A percentile compares a stretch with the other conserved stretches of the same genome.
These are phyloP conservation scores for Fusarium haematococcum DNA, from an alignment of 2,329 filamentous ascomycete genomes.

Conservation along the genomic window DNA sequence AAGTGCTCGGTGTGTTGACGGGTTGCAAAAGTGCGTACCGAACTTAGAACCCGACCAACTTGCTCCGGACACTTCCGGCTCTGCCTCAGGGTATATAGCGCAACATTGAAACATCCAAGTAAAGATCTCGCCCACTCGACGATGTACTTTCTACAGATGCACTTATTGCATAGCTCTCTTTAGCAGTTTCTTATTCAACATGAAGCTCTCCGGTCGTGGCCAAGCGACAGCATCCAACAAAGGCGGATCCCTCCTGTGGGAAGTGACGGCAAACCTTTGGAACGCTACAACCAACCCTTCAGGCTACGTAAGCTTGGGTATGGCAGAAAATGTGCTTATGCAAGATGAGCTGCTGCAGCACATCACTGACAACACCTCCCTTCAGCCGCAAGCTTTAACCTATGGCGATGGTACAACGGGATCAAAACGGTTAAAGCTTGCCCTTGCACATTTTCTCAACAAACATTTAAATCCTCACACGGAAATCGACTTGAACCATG, in stretches of 20 bases:
- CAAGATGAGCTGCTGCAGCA: not conserved
- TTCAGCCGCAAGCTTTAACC: not conserved
- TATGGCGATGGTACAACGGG: not conserved
- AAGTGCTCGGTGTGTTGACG: not conserved
- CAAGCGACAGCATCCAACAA: not conserved
- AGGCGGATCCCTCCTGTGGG: not conserved
- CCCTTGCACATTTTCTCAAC: not conserved
- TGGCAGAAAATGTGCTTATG: not conserved
- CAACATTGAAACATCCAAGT: not conserved
- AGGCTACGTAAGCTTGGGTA: not conserved
- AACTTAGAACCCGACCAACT: no score
- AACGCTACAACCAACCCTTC: not conserved
- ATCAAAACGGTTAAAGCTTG: not conserved
- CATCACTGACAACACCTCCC: not conserved
- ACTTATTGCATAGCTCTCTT: not conserved
- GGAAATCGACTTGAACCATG: not conserved
- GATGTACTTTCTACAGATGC: not conserved
- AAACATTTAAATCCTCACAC: not conserved
- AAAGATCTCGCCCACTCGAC: not conserved
- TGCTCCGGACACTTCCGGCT: not conserved
- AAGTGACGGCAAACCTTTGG: not conserved
- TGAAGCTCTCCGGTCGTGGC: not conserved
- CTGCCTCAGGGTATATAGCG: not conserved
- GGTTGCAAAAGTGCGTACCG: not conserved
- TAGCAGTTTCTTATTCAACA: not conserved